Conservation (phyloP, 208 protist species). For the Trypanosoma caninum region DNA sequence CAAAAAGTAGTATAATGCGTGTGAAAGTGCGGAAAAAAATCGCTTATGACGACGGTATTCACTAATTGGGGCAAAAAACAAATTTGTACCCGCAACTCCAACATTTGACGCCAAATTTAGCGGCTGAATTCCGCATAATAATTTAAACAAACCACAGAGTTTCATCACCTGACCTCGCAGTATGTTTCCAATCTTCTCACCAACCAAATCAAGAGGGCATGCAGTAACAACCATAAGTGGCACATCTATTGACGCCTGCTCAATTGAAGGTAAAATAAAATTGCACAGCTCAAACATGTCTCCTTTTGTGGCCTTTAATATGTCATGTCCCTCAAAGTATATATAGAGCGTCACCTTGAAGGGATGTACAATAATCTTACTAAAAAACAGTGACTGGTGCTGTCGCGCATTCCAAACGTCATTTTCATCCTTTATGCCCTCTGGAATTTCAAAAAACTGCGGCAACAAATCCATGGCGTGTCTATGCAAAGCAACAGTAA, state of each 20-base stretch:
- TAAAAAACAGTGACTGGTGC: conserved; percentile 40
- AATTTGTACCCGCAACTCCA: conserved; percentile 32
- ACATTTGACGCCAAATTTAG: conserved; percentile 46
- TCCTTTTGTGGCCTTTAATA: neutral
- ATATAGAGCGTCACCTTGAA: conserved; percentile 48
- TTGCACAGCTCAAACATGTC: conserved; percentile 27
- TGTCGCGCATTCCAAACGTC: neutral
- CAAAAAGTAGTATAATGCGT: conserved; percentile 19
- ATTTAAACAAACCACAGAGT: conserved; percentile 14
- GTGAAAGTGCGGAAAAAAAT: conserved; percentile 25
- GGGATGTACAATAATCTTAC: conserved; percentile 44
- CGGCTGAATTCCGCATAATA: conserved; percentile 54
- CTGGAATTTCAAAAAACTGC: conserved; percentile 22
- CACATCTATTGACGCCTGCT: conserved; percentile 14
- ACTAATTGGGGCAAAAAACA: conserved; percentile 48
- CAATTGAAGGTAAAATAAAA: conserved; percentile 23
- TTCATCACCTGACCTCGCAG: conserved; percentile 16
- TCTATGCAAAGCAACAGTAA: conserved; percentile 33
- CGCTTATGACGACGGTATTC: conserved; percentile 30
- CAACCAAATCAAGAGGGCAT: conserved; percentile 11
- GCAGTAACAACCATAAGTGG: conserved; percentile 17
- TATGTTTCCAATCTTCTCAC: conserved; percentile 1
- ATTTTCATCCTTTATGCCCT: conserved; percentile 9
- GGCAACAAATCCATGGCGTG: conserved; percentile 23
- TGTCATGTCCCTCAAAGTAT: conserved; percentile 35